phyloP scores from a whole-genome alignment of 78 protist species.

The Dictyostelium brefeldianum region DNA sequence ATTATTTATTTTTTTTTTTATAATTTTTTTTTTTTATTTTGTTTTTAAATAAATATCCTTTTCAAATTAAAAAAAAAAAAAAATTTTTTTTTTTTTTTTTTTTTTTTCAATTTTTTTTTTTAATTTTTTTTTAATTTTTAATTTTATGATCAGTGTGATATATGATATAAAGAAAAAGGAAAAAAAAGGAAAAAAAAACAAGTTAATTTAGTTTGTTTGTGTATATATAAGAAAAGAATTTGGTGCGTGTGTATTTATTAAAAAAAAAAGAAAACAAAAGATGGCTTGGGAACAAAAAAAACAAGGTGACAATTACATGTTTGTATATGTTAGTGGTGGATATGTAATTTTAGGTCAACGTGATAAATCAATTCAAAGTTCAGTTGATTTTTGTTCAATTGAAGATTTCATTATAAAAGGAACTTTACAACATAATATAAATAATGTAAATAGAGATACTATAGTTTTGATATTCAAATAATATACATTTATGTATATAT shows the following conservation, averaged over 20 bases:
- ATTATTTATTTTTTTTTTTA: too few relatives aligned
- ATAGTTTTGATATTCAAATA: not conserved
- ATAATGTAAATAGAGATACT: slow-evolving; percentile 22
- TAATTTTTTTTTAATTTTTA: too few relatives aligned
- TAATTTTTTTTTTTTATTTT: too few relatives aligned
- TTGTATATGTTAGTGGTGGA: slow-evolving; percentile 80
- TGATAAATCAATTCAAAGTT: slow-evolving; percentile 23
- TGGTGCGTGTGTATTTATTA: not conserved
- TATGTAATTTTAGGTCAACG: slow-evolving; percentile 71
- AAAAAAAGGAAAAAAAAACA: too few relatives aligned
- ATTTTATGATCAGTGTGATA: too few relatives aligned
- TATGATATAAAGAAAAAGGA: too few relatives aligned
- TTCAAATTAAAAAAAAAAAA: too few relatives aligned
- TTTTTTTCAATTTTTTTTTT: too few relatives aligned
- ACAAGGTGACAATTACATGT: slow-evolving; percentile 31
- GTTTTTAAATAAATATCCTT: too few relatives aligned
- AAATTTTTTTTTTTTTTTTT: too few relatives aligned
- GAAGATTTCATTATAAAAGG: slow-evolving; percentile 74
- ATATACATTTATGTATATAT: too few relatives aligned
- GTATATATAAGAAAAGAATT: not conserved
- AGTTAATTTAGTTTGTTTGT: not conserved
- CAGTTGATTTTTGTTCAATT: slow-evolving; percentile 58
- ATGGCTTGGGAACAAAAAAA: slow-evolving; percentile 83
- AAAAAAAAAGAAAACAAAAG: not conserved
- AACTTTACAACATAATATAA: slow-evolving; percentile 50